Base-by-base conservation (phyloP, 2,329 filamentous ascomycete species). In the Aureobasidium sp. region DNA sequence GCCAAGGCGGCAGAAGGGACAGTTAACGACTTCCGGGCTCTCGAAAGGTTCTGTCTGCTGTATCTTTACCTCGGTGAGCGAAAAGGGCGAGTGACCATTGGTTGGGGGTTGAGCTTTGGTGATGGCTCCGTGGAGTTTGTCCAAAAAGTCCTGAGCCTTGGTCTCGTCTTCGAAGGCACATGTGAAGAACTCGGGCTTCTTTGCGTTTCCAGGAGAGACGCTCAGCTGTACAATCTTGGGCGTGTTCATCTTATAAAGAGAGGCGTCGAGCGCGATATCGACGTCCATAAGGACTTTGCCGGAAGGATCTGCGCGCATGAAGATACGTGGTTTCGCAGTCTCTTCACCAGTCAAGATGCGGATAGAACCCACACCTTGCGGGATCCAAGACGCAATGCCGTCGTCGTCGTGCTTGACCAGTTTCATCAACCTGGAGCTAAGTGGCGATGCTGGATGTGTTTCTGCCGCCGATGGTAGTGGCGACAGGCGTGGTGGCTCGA, bases 251-350 rank as follows among this genome's bases (percentile, higher is more conserved):
- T 81, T 79, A 7, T 80, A 76, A 68, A 82, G 83, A 76, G 91
- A 77, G 1, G 84, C 77, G n/a, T 55, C 47, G 5, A 45, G n/a
- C 41, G 89, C 74, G 53, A 93, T 73, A 20, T 79, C 74, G 67
- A 87, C 84, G 75, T 95, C 94, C 69, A 95, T 76, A 4, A 88
- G 82, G 51, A 93, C 79, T 44, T 87, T 83, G 17, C 90, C 90
- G 65, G 86, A 82, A 0, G 89, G 89, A 66, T 91, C 88, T 17
- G 84, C 84, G 55, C 90, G 85, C 65, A 92, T 76, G n/a, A 95
- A 75, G 49, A 94, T 77, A 44, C 90, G 84, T 3, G 86, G 82
- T 31, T 81, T 80, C 25, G 82, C 84, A 0, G 85, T 89, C 17
- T 81, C 79, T 71, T 89, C 88, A 76, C 92, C 82, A 73, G 87